Evolutionary conservation across 2,329 filamentous ascomycete genomes (phyloP).

Genomic region (Ophiostoma novo-ulmi): DNA sequence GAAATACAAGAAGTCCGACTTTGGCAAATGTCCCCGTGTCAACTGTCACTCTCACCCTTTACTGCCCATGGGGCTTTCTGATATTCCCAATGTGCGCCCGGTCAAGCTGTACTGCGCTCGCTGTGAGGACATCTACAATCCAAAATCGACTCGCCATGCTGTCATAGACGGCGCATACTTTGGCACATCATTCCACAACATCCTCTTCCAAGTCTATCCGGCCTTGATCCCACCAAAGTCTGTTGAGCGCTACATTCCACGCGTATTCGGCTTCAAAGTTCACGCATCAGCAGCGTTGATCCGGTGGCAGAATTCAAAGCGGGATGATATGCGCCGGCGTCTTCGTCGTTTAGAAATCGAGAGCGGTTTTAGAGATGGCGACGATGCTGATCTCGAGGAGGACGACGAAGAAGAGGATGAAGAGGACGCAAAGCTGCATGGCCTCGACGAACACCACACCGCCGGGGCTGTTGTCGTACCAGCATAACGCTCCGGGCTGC

Average conservation of each 20-base stretch:
- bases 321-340: slow-evolving; percentile 75
- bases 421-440: slow-evolving; percentile 32
- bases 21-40: slow-evolving; percentile 95
- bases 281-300: slow-evolving; percentile 83
- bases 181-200: slow-evolving; percentile 96
- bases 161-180: slow-evolving; percentile 97
- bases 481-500: background rate
- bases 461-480: background rate
- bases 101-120: slow-evolving; percentile 96
- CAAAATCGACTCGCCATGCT: slow-evolving; percentile 92
- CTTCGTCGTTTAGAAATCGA: slow-evolving; percentile 68
- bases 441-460: slow-evolving; percentile 13
- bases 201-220: slow-evolving; percentile 97
- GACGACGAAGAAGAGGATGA: slow-evolving; percentile 51
- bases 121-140: slow-evolving; percentile 98
- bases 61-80: slow-evolving; percentile 88
- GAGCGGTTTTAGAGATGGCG: slow-evolving; percentile 67
- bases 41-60: slow-evolving; percentile 91
- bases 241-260: slow-evolving; percentile 75
- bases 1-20: slow-evolving; percentile 97
- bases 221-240: slow-evolving; percentile 82
- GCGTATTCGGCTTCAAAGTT: slow-evolving; percentile 92
- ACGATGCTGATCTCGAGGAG: slow-evolving; percentile 54
- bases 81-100: slow-evolving; percentile 78
- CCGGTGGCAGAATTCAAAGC: slow-evolving; percentile 80